Percentiles rank a stretch among this genome's conserved stretches.
phyloP scores from a whole-genome alignment of 1,139 yeast genomes.

The Nakaseomyces glabratus region DNA sequence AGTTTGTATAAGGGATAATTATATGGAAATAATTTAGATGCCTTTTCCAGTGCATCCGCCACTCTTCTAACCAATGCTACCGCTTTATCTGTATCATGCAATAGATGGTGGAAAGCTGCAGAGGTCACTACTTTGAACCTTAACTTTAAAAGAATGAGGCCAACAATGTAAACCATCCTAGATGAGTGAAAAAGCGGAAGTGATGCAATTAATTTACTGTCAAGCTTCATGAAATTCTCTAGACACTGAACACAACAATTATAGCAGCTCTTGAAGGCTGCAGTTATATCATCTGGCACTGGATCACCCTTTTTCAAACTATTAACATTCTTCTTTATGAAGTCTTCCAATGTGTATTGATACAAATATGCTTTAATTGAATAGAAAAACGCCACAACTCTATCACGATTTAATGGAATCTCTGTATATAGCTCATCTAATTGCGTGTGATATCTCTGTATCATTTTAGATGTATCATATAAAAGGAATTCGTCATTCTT shows the following conservation, averaged over 20 bases:
- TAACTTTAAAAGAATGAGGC: conserved; percentile 48
- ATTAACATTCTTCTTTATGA: conserved; percentile 12
- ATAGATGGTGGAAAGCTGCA: conserved; percentile 40
- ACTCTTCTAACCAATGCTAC: conserved; percentile 39
- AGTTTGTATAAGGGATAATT: conserved; percentile 47
- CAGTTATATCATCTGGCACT: conserved; percentile 30
- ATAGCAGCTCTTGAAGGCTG: conserved; percentile 44
- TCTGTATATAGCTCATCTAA: conserved; percentile 17
- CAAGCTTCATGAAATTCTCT: conserved; percentile 39
- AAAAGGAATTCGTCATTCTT: conserved; percentile 17
- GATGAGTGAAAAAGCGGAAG: conserved; percentile 58
- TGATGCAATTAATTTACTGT: conserved; percentile 40
- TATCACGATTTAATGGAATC: conserved; percentile 36
- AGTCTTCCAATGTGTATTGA: conserved; percentile 33
- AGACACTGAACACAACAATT: conserved; percentile 47
- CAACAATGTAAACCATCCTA: conserved; percentile 59
- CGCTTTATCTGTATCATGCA: conserved; percentile 44
- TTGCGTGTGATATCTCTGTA: conserved; percentile 16
- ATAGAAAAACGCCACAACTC: conserved; percentile 44
- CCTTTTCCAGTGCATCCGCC: conserved; percentile 30
- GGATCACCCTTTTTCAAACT: conserved; percentile 8
- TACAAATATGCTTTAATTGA: conserved; percentile 69
- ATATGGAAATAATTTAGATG: conserved; percentile 33
- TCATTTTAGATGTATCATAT: conserved; percentile 13
- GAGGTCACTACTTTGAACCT: conserved; percentile 48